Evolutionary conservation across 352 stramenopile genomes (phyloP).

Genomic region (Globisporangium viniferum): DNA sequence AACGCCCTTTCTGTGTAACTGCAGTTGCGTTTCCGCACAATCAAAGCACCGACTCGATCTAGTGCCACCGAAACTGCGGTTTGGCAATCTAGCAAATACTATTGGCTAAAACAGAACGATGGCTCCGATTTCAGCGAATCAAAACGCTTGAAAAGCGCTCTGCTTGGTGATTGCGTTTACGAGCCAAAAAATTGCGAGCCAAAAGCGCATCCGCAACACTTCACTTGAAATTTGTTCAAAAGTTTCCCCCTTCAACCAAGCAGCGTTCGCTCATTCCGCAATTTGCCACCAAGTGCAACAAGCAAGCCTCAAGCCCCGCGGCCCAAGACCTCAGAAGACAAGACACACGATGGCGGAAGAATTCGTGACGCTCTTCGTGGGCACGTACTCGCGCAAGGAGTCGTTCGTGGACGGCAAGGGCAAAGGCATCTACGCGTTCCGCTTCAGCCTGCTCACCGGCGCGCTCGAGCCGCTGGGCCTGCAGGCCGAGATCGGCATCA

Average conservation of each 20-base stretch:
- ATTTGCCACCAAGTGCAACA: background rate
- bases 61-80: background rate
- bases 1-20: background rate
- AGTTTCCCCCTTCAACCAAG: background rate
- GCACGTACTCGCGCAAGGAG: conserved; percentile 84
- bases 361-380: conserved; percentile 60
- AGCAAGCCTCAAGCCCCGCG: background rate
- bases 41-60: background rate
- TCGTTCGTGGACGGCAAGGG: conserved; percentile 75
- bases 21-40: background rate
- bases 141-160: too few species aligned
- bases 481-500: conserved; percentile 53
- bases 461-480: conserved; percentile 42
- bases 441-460: conserved; percentile 48
- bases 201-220: background rate
- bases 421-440: conserved; percentile 68
- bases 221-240: background rate
- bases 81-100: too few species aligned
- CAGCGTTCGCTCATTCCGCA: background rate
- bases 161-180: too few species aligned
- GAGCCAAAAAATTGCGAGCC: too few species aligned
- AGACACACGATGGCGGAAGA: background rate
- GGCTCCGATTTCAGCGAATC: too few species aligned
- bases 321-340: background rate
- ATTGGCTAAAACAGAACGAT: too few species aligned